phyloP scores from a whole-genome alignment of 257 asterid species.

The Solanum pennellii region DNA sequence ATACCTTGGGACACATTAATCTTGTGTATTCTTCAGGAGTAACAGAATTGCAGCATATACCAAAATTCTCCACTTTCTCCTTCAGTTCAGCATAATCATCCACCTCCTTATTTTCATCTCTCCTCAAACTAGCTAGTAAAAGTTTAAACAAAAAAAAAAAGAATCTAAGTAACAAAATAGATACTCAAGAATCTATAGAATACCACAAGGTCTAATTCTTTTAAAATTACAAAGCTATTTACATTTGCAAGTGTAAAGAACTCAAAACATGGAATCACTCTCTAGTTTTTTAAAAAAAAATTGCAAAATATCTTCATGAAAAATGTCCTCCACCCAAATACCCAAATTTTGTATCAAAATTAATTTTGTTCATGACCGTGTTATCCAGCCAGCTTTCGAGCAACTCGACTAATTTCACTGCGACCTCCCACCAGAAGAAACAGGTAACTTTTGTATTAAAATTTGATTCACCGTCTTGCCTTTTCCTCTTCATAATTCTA shows the following conservation, averaged over 20 bases:
- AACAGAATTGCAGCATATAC: slow-evolving; percentile 31
- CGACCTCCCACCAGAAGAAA: neutral
- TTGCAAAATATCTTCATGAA: neutral
- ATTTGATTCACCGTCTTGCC: neutral
- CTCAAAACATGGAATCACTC: neutral
- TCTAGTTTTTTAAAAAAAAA: neutral
- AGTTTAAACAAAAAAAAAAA: neutral
- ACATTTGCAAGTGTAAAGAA: neutral
- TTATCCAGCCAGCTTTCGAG: neutral
- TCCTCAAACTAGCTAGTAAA: slow-evolving; percentile 5
- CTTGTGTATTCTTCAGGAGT: slow-evolving; percentile 42
- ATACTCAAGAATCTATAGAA: neutral
- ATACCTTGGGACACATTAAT: slow-evolving; percentile 59
- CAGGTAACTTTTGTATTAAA: neutral
- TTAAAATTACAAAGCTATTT: neutral
- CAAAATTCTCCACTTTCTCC: slow-evolving; percentile 28
- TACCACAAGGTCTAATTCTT: neutral
- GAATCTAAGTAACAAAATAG: neutral
- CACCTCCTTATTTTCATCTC: slow-evolving; percentile 16
- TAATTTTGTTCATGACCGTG: neutral
- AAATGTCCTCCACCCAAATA: neutral
- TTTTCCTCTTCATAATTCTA: neutral
- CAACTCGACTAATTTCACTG: neutral
- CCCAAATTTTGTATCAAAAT: neutral
- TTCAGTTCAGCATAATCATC: slow-evolving; percentile 18